These are phyloP conservation scores for Setaria italica DNA, from an alignment of 202 grass and related monocot genomes.

Conservation along the genomic window DNA sequence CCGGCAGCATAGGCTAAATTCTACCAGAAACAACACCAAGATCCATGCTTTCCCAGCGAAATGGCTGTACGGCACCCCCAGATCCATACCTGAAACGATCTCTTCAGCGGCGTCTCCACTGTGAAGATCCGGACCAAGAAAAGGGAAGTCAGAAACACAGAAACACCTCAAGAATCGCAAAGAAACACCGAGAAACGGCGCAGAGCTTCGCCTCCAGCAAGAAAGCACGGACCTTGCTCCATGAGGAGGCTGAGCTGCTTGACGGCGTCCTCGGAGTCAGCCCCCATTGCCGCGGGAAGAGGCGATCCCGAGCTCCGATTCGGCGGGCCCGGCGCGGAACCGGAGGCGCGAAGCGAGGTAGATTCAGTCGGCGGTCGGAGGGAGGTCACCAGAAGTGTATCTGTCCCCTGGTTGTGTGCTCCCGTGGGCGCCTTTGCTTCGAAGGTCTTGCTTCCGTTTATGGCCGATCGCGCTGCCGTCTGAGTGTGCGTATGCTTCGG, in stretches of 20 bases:
- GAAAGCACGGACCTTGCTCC: slow-evolving; percentile 63
- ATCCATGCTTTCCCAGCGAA: slow-evolving; percentile 48
- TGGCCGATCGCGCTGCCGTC: not conserved
- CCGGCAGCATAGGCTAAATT: slow-evolving; percentile 15
- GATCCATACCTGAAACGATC: slow-evolving; percentile 81
- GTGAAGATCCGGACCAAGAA: slow-evolving; percentile 44
- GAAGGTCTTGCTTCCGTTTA: slow-evolving; percentile 39
- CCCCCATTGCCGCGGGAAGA: slow-evolving; percentile 64
- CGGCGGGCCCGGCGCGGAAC: not conserved
- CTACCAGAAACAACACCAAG: slow-evolving; percentile 36
- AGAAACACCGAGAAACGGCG: slow-evolving; percentile 2
- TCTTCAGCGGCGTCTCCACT: slow-evolving; percentile 79
- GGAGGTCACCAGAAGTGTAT: slow-evolving; percentile 11
- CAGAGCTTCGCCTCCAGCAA: slow-evolving; percentile 24
- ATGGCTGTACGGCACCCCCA: slow-evolving; percentile 12
- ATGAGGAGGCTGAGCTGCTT: slow-evolving; percentile 71
- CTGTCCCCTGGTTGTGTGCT: not conserved
- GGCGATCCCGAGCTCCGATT: slow-evolving; percentile 8
- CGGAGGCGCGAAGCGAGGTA: not conserved
- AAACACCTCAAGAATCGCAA: slow-evolving; percentile 22
- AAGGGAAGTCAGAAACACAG: slow-evolving; percentile 28
- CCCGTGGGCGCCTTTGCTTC: slow-evolving; percentile 39
- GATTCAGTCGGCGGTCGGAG: not conserved
- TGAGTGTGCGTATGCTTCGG: slow-evolving; percentile 5
- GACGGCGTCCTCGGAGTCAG: slow-evolving; percentile 67